Percentiles rank a stretch among this genome's conserved stretches.
Evolutionary conservation across 352 stramenopile genomes (phyloP).

Genomic region (Phytophthora podocarpi): DNA sequence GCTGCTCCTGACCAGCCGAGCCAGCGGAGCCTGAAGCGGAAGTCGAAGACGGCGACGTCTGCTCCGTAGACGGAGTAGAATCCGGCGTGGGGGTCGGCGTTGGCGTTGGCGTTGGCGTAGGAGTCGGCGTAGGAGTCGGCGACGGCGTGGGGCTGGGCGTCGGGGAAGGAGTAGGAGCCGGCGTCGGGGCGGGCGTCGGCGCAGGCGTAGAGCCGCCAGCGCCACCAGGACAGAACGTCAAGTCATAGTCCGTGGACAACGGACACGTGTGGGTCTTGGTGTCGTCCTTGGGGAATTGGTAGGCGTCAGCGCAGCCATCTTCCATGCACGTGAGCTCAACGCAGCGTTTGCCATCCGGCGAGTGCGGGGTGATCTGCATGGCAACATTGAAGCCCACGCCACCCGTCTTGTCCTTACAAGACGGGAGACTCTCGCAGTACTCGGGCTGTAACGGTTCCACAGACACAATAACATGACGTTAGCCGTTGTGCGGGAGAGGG

Average conservation of each 20-base stretch:
- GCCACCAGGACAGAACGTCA: conserved; percentile 68
- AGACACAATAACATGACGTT: conserved; percentile 11
- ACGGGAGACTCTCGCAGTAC: conserved; percentile 54
- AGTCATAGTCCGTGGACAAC: conserved; percentile 49
- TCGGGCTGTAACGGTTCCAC: conserved; percentile 60
- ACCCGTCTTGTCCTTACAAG: conserved; percentile 66
- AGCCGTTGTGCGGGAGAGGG: conserved; percentile 11
- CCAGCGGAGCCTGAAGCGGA: conserved; percentile 19
- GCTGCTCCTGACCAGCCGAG: conserved; percentile 15
- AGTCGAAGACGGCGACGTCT: neutral
- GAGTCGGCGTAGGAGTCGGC: conserved; percentile 40
- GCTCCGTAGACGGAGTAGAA: conserved; percentile 13
- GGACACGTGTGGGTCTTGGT: conserved; percentile 70
- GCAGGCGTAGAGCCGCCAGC: conserved; percentile 34
- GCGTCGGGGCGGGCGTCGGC: conserved; percentile 30
- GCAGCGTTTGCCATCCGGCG: conserved; percentile 43
- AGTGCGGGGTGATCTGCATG: conserved; percentile 64
- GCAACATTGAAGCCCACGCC: conserved; percentile 67
- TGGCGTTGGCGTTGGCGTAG: conserved; percentile 34
- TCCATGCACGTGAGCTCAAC: conserved; percentile 54
- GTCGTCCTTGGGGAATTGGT: conserved; percentile 75
- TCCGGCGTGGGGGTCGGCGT: conserved; percentile 23
- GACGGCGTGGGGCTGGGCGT: no score
- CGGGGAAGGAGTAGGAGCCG: conserved; percentile 35
- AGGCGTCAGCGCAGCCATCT: conserved; percentile 61